Base-by-base conservation (phyloP, 176 grass and related monocot genomes). In the Triticum dicoccoides region DNA sequence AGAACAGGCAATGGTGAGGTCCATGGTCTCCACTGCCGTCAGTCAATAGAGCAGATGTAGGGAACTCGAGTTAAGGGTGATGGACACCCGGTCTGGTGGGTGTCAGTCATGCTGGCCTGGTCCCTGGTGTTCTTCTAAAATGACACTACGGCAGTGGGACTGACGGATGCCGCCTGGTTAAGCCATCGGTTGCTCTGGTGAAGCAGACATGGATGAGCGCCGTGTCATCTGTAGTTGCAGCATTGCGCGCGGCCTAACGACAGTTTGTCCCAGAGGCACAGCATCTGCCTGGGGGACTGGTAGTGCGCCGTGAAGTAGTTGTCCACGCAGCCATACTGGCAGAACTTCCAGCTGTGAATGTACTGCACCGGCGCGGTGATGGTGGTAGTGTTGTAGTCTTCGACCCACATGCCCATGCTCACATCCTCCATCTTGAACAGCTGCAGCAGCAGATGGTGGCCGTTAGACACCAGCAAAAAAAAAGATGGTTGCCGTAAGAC, bases 381-480 rank as follows among this genome's bases (percentile, higher is more conserved):
- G 11, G 79, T 11, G 11, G 88, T 96, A 9, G 79, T n/a, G 49
- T 98, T 98, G 80, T 88, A 98, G 59, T 96, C 93, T 63, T 98
- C 97, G 0, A 98, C 92, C 97, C 97, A 96, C 94, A 98, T 96
- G 25, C 94, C 94, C 97, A 98, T 98, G 92, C 97, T 98, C 83
- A 98, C 94, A n/a, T 96, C 97, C 89, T 98, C 97, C 97, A 98
- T 96, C 87, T 98, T 98, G 82, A 98, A 98, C 76, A 98, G 62
- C 97, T 96, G 20, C 25, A 81, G 61, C 3, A 78, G 39, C 5
- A 67, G 45, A 33, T 54, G 51, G 24, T 34, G 11, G 13, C 8
- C 49, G 18, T 84, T 65, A 83, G 75, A 64, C 37, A 54, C 15
- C 15, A 18, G 15, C 51, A 18, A 54, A 54, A 2, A 54, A 18